Base-by-base conservation (phyloP, 306 rosid genomes). In the Begonia loranthoides region DNA sequence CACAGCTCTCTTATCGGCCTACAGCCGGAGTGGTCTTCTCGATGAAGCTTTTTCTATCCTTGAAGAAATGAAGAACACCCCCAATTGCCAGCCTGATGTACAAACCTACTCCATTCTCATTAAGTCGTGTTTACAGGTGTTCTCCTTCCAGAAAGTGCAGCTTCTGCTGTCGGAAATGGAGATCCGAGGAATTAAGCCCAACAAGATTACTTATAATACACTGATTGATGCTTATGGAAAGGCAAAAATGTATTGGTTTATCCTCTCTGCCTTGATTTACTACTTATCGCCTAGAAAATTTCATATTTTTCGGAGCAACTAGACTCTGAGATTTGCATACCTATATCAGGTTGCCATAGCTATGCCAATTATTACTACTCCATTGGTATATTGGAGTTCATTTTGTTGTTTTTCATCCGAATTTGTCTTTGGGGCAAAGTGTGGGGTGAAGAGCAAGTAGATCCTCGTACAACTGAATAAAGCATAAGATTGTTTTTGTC, bases 1-100 rank as follows among this genome's bases (percentile, higher is more conserved):
- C 63, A 90, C 95, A 28, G 95, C 97, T 38, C 73, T 90, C 67
- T 62, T 90, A 51, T 82, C 97, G 60, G 90, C 97, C 66, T 90
- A 82, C 45, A 70, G 97, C 49, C 77, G 95, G 81, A 82, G 90
- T 45, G 79, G 90, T 66, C 80, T 66, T 70, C 73, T 89, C 59
- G 92, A 89, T 67, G 64, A 19, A 62, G 95, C 97, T 52, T 82
- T 85, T 70, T 71, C 76, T 40, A 80, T 85, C 58, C 90, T 89
- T 9, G 79, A 75, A 66, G 66, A 70, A 73, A 89, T 85, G 95
- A 78, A 85, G 77, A 74, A 40, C 49, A 80, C 73, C 54, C 84
- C 73, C 41, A 76, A 68, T 61, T 85, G 87, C 62, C 70, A 73
- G 63, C 97, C 97, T 52, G 97, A 89, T 57, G 83, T 85, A 57